Percentiles rank a stretch among this genome's conserved stretches.
Evolutionary conservation across 345 rosid species (phyloP).

Genomic region (Camelina sativa): DNA sequence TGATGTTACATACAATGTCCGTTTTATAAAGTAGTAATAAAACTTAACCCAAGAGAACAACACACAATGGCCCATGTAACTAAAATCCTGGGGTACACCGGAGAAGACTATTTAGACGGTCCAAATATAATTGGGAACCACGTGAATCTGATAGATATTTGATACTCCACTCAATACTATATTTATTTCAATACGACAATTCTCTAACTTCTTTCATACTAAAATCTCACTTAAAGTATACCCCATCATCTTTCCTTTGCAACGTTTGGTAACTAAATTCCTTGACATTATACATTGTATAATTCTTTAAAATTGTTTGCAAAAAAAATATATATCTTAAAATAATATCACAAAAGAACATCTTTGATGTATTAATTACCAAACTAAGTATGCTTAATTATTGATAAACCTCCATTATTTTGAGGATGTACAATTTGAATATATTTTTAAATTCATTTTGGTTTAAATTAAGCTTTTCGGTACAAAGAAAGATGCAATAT

Average conservation of each 20-base stretch:
- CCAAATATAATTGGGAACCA: conserved; percentile 33
- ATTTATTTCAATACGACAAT: conserved; percentile 37
- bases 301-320: too few relatives aligned
- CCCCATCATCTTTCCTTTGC: conserved; percentile 24
- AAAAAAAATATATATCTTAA: too few relatives aligned
- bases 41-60: background rate
- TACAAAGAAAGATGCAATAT: background rate
- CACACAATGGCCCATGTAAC: conserved; percentile 33
- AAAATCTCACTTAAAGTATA: conserved; percentile 35
- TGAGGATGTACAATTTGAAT: too few relatives aligned
- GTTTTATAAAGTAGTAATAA: background rate
- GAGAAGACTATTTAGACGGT: conserved; percentile 16
- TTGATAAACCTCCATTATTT: too few relatives aligned
- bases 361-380: background rate
- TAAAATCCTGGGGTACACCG: conserved; percentile 31
- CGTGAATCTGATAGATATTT: conserved; percentile 39
- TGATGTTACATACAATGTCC: background rate
- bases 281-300: too few relatives aligned
- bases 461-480: too few relatives aligned
- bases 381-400: background rate
- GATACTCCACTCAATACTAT: conserved; percentile 35
- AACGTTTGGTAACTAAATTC: conserved; percentile 11
- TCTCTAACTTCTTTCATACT: conserved; percentile 30
- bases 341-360: background rate
- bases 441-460: too few relatives aligned